Conservation (phyloP, 169 alveolate species). For the Plasmodium inui region DNA sequence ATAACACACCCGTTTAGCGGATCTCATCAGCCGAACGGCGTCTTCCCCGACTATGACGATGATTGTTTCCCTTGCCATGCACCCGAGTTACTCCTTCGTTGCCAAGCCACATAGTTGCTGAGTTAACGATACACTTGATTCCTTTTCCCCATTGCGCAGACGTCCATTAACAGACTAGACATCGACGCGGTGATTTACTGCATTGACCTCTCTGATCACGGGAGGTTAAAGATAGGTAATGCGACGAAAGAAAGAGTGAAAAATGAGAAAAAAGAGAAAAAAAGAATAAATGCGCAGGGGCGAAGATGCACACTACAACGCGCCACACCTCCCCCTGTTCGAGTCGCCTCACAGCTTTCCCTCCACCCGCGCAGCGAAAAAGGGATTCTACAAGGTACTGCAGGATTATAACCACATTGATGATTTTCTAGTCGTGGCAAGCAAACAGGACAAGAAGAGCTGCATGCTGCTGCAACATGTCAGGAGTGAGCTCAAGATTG, state of each 20-base stretch:
- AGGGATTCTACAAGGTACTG: constrained; percentile 38
- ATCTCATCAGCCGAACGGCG: background rate
- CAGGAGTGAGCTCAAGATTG: constrained; percentile 38
- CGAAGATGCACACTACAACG: background rate
- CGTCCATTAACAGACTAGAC: constrained; percentile 55
- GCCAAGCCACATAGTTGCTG: background rate
- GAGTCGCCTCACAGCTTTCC: background rate
- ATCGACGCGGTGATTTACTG: constrained; percentile 65
- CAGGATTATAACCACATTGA: constrained; percentile 43
- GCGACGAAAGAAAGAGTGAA: background rate
- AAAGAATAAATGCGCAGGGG: background rate
- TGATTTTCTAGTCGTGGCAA: constrained; percentile 31
- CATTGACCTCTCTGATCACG: constrained; percentile 59
- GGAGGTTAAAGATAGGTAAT: constrained; percentile 64
- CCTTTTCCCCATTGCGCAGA: constrained; percentile 1
- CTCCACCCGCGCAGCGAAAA: constrained; percentile 10
- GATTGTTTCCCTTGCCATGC: background rate
- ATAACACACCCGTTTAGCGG: background rate
- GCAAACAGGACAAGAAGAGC: constrained; percentile 36
- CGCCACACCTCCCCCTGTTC: background rate
- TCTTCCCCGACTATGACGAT: background rate
- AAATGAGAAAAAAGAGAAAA: background rate
- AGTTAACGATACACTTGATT: background rate
- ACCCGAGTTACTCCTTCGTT: background rate
- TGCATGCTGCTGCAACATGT: constrained; percentile 55